phyloP scores from a whole-genome alignment of 495 filamentous ascomycete genomes.

The Chlorociboria aeruginascens region DNA sequence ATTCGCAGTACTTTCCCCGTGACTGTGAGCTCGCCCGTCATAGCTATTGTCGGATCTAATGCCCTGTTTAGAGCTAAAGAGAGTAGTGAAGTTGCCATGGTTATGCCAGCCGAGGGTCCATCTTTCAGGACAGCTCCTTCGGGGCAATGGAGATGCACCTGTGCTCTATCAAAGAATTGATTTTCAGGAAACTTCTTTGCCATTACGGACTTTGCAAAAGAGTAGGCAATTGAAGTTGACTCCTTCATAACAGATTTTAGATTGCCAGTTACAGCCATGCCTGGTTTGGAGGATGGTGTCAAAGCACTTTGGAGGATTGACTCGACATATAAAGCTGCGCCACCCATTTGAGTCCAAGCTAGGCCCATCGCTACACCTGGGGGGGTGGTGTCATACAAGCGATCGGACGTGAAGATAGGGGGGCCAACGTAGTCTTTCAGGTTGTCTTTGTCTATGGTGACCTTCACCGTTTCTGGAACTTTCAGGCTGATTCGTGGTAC shows the following conservation, averaged over 20 bases:
- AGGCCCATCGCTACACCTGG: constrained; percentile 98
- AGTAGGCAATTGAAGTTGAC: constrained; percentile 87
- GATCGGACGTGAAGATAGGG: constrained; percentile 87
- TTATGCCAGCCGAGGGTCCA: constrained; percentile 89
- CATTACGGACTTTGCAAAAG: constrained; percentile 84
- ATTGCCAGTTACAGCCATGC: constrained; percentile 85
- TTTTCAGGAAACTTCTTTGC: constrained; percentile 77
- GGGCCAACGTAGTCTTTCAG: constrained; percentile 97
- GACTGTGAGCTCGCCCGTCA: constrained; percentile 97
- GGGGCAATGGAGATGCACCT: constrained; percentile 91
- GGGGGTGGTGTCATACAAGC: constrained; percentile 87
- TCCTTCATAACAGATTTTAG: constrained; percentile 98
- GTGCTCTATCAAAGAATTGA: constrained; percentile 91
- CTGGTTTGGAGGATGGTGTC: constrained; percentile 54
- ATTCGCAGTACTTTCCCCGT: constrained; percentile 96
- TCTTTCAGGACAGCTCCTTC: constrained; percentile 97
- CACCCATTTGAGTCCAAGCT: constrained; percentile 97
- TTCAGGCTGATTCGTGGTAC: constrained; percentile 67
- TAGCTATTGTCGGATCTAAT: constrained; percentile 79
- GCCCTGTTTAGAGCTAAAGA: constrained; percentile 68
- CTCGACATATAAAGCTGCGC: constrained; percentile 92
- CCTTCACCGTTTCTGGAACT: constrained; percentile 78
- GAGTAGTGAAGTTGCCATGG: constrained; percentile 89
- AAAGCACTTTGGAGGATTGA: constrained; percentile 83
- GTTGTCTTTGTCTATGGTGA: constrained; percentile 79